Conservation (phyloP, 2,329 filamentous ascomycete species). For the Blumeriella jaapii region DNA sequence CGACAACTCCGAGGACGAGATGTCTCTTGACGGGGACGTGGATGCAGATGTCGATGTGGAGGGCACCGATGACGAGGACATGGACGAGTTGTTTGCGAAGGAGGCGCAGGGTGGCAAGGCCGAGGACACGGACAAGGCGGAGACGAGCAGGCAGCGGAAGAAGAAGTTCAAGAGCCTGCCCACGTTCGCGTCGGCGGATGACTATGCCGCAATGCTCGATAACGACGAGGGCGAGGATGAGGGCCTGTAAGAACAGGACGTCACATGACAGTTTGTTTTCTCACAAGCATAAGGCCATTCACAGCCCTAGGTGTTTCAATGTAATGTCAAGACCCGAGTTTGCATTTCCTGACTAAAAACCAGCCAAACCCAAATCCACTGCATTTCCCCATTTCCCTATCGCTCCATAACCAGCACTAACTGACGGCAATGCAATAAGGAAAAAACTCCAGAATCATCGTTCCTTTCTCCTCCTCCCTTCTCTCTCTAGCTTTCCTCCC, state of each 20-base stretch:
- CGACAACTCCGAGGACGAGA: conserved; percentile 17
- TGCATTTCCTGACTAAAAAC: too few relatives aligned
- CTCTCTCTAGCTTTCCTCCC: too few relatives aligned
- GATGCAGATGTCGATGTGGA: conserved; percentile 25
- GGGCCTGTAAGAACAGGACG: too few relatives aligned
- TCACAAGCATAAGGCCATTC: too few relatives aligned
- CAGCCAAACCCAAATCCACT: too few relatives aligned
- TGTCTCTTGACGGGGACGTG: conserved; percentile 16
- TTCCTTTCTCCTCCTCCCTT: too few relatives aligned
- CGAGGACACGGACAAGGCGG: conserved; percentile 33
- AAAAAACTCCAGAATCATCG: too few relatives aligned
- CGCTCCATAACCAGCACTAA: too few relatives aligned
- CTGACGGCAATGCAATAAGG: too few relatives aligned
- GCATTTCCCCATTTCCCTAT: too few relatives aligned
- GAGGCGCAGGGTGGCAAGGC: conserved; percentile 28
- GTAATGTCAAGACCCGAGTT: too few relatives aligned
- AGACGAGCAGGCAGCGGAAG: conserved; percentile 47
- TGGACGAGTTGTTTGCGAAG: conserved; percentile 30
- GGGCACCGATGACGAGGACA: conserved; percentile 41
- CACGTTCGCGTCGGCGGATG: conserved; percentile 85
- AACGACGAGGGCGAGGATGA: conserved; percentile 48
- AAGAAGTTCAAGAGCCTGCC: conserved; percentile 83
- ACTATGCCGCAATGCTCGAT: conserved; percentile 78
- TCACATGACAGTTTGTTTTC: too few relatives aligned
- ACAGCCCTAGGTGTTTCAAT: background rate